Conservation (phyloP, 768 basidiomycete genomes). For the Phylloporus sp. region DNA sequence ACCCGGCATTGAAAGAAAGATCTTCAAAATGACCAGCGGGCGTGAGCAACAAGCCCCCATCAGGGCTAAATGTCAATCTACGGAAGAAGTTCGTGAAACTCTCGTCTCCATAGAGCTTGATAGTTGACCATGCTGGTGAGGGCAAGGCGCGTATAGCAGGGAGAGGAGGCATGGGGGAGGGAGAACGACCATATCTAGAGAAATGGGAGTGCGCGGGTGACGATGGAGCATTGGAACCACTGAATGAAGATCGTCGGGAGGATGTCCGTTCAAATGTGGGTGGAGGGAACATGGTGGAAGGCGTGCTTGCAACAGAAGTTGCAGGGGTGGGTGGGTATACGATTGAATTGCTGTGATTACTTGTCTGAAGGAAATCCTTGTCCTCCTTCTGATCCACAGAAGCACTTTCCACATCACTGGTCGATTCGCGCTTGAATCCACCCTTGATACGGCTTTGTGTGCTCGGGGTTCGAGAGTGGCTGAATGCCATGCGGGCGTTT, state of each 20-base stretch:
- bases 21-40: slow-evolving; percentile 98
- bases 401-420: slow-evolving; percentile 71
- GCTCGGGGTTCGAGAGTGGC: slow-evolving; percentile 71
- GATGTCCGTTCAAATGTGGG: slow-evolving; percentile 59
- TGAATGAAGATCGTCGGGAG: slow-evolving; percentile 63
- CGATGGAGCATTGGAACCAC: slow-evolving; percentile 74
- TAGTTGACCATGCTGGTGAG: slow-evolving; percentile 58
- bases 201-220: slow-evolving; percentile 60
- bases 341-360: slow-evolving; percentile 29
- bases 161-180: slow-evolving; percentile 87
- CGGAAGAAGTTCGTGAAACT: slow-evolving; percentile 95
- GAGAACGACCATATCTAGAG: slow-evolving; percentile 72
- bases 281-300: slow-evolving; percentile 46
- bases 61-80: slow-evolving; percentile 89
- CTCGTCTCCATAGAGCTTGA: slow-evolving; percentile 93
- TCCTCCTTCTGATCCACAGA: slow-evolving; percentile 55
- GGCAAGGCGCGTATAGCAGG: slow-evolving; percentile 83
- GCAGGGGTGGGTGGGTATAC: slow-evolving; percentile 55
- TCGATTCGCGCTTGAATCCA: slow-evolving; percentile 66
- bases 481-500: slow-evolving; percentile 68
- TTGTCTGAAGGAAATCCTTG: slow-evolving; percentile 24
- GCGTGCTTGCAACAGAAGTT: slow-evolving; percentile 64
- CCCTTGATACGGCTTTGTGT: slow-evolving; percentile 53
- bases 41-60: slow-evolving; percentile 89
- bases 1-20: slow-evolving; percentile 50